Base-by-base conservation (phyloP, 768 basidiomycete species). In the Galerina marginata region DNA sequence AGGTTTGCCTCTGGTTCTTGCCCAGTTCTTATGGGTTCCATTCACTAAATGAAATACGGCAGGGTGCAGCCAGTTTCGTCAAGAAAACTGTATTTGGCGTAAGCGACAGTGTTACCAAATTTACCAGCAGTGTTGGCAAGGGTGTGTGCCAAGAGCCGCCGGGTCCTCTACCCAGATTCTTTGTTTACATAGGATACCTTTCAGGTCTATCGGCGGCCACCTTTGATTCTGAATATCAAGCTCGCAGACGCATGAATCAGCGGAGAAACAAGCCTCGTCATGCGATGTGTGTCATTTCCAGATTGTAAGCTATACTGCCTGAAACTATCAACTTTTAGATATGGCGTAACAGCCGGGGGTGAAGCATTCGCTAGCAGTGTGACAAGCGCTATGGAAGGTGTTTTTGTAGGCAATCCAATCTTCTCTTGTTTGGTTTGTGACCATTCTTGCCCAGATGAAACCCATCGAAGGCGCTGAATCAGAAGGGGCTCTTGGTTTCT, bases 71-170 rank as follows among this genome's bases (percentile, higher is more conserved):
- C 6, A 98, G 95, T 71, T 96, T 99, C 66, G 92, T 98, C 56
- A 99, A 99, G 81, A 99, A 99, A 79, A 97, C 96, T 0, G 93
- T 99, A 6, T 99, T 99, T 67, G 97, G 97, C 39, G 72, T 99
- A 44, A 92, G 92, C 37, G 96, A 99, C 69, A 96, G 94, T 71
- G 81, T 99, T 71, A 96, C 96, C n/a, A 99, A 98, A 75, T 90
- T 99, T 69, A 99, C 97, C 2, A 93, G 95, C 64, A 97, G 95
- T 72, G 88, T 99, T 62, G 94, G 96, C 44, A 99, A 99, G 83
- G 95, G 95, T 92, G 45, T 6, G 45, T 50, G 45, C 10, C 45
- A 23, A 44, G 25, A 9, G 12, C 10, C 10, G 33, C 15, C 4
- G 46, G 25, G 15, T n/a, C 39, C 44, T 46, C 54, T 44, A 23